Conservation (phyloP, 2,329 filamentous ascomycete genomes). For the Xylariales sp. region DNA sequence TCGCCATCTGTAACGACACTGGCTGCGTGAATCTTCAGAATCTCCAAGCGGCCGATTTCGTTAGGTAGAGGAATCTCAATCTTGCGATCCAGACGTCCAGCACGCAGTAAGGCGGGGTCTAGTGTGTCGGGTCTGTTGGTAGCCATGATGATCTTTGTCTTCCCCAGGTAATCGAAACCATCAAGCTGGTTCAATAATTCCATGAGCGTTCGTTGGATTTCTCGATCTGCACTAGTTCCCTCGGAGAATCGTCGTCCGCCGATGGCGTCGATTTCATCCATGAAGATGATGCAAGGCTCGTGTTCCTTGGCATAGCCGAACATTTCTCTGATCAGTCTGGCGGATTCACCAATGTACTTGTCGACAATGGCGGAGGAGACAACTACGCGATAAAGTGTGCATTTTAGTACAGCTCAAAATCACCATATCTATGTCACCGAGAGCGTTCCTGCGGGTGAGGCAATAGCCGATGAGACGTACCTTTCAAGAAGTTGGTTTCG, state of each 20-base stretch:
- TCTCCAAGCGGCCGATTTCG: conserved; percentile 92
- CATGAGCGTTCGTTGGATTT: conserved; percentile 98
- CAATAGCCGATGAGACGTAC: conserved; percentile 41
- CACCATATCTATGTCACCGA: too few species aligned
- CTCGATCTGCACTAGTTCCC: conserved; percentile 93
- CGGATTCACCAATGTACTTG: conserved; percentile 99
- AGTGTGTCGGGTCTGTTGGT: conserved; percentile 96
- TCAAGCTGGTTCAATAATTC: conserved; percentile 97
- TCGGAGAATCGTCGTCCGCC: conserved; percentile 95
- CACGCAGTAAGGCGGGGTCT: conserved; percentile 86
- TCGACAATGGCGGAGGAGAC: conserved; percentile 98
- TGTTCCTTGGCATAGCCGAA: conserved; percentile 99
- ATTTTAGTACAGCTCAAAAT: background rate
- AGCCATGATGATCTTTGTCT: conserved; percentile 99
- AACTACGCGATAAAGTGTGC: conserved; percentile 48
- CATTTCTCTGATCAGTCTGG: conserved; percentile 96
- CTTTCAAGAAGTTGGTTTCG: conserved; percentile 98
- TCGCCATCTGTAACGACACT: conserved; percentile 88
- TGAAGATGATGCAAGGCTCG: conserved; percentile 99
- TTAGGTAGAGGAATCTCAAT: conserved; percentile 97
- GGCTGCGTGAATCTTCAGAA: conserved; percentile 93
- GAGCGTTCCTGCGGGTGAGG: too few species aligned
- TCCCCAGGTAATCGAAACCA: conserved; percentile 97
- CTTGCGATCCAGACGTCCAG: conserved; percentile 91
- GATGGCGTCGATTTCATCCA: conserved; percentile 99